Percentiles rank a stretch among this genome's conserved stretches.
phyloP scores from a whole-genome alignment of 306 rosid genomes.

The Dicorynia guianensis region DNA sequence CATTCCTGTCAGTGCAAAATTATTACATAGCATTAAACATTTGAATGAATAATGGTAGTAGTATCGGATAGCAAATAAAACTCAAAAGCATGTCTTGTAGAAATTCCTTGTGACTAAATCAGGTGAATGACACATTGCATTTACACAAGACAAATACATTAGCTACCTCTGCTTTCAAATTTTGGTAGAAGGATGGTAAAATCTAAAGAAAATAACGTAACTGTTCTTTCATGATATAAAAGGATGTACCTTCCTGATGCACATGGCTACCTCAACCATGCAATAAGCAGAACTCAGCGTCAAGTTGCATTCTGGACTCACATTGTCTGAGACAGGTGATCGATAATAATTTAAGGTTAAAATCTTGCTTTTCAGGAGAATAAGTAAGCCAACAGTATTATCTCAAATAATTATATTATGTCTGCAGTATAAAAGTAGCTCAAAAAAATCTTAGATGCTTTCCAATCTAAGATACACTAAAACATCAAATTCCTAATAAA shows the following conservation, averaged over 20 bases:
- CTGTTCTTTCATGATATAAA: no score
- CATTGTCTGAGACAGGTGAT: slow-evolving; percentile 60
- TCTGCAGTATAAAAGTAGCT: slow-evolving; percentile 18
- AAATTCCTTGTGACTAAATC: slow-evolving; percentile 12
- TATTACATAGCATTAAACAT: not conserved
- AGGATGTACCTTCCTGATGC: slow-evolving; percentile 88
- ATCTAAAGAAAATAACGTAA: slow-evolving; percentile 28
- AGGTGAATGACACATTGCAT: slow-evolving; percentile 14
- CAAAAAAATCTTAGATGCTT: not conserved
- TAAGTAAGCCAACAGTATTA: slow-evolving; percentile 20
- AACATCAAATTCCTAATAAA: not conserved
- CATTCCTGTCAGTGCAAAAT: not conserved
- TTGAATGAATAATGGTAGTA: not conserved
- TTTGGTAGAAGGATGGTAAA: slow-evolving; percentile 21
- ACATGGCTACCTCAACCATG: slow-evolving; percentile 92
- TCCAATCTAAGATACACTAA: slow-evolving; percentile 18
- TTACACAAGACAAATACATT: no score
- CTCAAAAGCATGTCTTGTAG: slow-evolving; percentile 29
- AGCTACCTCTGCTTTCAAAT: slow-evolving; percentile 27
- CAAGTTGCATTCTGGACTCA: slow-evolving; percentile 82
- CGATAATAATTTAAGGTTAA: slow-evolving; percentile 45
- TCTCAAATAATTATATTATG: no score
- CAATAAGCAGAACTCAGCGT: slow-evolving; percentile 76
- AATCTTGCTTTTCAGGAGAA: slow-evolving; percentile 22
- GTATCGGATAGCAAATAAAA: not conserved